Evolutionary conservation across 2,329 filamentous ascomycete species (phyloP).

Genomic region (Ciborinia camelliae): DNA sequence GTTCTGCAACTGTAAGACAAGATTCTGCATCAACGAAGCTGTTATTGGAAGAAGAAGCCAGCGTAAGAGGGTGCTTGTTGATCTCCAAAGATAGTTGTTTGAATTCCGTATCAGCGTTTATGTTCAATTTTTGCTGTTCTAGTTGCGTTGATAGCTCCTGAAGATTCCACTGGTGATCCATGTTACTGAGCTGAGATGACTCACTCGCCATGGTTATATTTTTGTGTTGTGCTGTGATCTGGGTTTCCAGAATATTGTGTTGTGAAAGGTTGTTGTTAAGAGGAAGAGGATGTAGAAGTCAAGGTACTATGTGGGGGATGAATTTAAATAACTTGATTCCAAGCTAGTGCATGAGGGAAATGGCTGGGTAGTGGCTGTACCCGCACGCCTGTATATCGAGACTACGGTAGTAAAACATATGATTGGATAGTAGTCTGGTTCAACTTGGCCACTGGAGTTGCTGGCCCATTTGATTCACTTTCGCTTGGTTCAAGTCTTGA

Average conservation of each 20-base stretch:
- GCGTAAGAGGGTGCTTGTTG: neutral
- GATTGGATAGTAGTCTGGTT: neutral
- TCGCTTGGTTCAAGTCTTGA: neutral
- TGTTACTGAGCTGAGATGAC: too few relatives aligned
- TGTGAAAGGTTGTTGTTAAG: neutral
- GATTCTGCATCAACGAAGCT: neutral
- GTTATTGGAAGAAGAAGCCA: neutral
- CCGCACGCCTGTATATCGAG: neutral
- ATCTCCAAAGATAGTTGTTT: neutral
- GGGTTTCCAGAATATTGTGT: too few relatives aligned
- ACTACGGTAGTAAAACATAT: neutral
- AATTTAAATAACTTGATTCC: neutral
- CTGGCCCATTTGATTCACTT: neutral
- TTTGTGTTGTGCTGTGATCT: neutral
- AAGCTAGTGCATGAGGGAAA: neutral
- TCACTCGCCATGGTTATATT: neutral
- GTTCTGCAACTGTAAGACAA: neutral
- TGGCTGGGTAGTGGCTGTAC: neutral
- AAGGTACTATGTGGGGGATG: neutral
- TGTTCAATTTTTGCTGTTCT: accelerated
- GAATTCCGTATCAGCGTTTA: neutral
- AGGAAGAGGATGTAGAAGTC: neutral
- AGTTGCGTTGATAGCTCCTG: neutral
- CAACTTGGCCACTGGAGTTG: neutral
- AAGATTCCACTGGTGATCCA: too few relatives aligned